Percentiles rank a stretch among this genome's conserved stretches.
Evolutionary conservation across 805 yeast species (phyloP).

Genomic region (Candida sonorensis): DNA sequence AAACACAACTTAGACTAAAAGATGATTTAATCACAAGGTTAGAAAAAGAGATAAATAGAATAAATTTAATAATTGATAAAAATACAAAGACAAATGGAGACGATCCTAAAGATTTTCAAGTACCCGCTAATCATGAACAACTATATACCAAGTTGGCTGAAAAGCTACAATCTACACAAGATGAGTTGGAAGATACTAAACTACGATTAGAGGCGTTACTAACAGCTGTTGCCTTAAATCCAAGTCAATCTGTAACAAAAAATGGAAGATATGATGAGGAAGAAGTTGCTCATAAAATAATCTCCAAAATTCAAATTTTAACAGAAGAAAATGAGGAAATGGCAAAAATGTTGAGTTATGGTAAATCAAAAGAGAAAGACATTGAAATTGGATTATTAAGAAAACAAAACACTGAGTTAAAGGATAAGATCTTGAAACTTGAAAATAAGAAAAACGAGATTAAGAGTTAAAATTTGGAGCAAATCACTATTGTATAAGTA

Average conservation of each 20-base stretch:
- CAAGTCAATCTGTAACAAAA: constrained; percentile 38
- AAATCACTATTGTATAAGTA: no score
- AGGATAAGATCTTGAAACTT: constrained; percentile 25
- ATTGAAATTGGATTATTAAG: constrained; percentile 60
- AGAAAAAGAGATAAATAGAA: constrained; percentile 36
- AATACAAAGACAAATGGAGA: constrained; percentile 27
- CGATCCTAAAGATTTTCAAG: constrained; percentile 17
- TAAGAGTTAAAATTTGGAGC: constrained; percentile 8
- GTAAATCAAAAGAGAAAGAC: constrained; percentile 66
- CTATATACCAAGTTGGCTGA: constrained; percentile 24
- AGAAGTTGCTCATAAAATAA: constrained; percentile 67
- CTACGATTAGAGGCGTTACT: constrained; percentile 54
- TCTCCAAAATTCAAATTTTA: constrained; percentile 52
- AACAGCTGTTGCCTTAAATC: constrained; percentile 48
- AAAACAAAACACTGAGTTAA: constrained; percentile 41
- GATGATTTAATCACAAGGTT: constrained; percentile 42
- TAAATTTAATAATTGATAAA: constrained; percentile 37
- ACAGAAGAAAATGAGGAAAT: constrained; percentile 66
- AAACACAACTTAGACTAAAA: constrained; percentile 47
- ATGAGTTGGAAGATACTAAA: constrained; percentile 57
- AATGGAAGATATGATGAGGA: constrained; percentile 66
- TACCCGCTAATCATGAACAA: constrained; percentile 29
- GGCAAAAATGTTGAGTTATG: constrained; percentile 63
- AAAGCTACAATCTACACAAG: constrained; percentile 22
- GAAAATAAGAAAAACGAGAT: constrained; percentile 20